Evolutionary conservation across 345 rosid species (phyloP).

Genomic region (Angophora floribunda): DNA sequence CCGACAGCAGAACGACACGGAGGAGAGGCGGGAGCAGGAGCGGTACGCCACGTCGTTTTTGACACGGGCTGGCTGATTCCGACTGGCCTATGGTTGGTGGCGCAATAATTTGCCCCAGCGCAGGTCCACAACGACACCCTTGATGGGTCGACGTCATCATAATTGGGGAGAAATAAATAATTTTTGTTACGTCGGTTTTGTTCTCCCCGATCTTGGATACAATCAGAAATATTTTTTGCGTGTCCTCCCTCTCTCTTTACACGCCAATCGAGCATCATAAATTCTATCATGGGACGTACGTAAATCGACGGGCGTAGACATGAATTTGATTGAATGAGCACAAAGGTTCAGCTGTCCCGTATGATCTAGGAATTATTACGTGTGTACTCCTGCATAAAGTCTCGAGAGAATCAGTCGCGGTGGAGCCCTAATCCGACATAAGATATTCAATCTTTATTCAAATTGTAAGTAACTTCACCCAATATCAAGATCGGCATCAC

Average conservation of each 20-base stretch:
- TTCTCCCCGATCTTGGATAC: background rate
- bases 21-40: background rate
- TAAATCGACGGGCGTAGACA: background rate
- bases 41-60: background rate
- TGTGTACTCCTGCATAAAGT: background rate
- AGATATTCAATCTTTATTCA: background rate
- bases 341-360: background rate
- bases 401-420: background rate
- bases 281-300: background rate
- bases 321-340: background rate
- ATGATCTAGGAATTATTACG: background rate
- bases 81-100: background rate
- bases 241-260: background rate
- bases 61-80: background rate
- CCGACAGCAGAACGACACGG: background rate
- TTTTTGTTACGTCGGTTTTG: background rate
- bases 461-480: background rate
- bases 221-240: background rate
- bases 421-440: background rate
- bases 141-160: background rate
- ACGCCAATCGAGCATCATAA: background rate
- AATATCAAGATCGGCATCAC: background rate
- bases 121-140: background rate
- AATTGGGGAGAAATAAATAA: background rate
- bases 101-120: background rate